phyloP scores from a whole-genome alignment of 164 flowering plant genomes.

The Nymphaea colorata region DNA sequence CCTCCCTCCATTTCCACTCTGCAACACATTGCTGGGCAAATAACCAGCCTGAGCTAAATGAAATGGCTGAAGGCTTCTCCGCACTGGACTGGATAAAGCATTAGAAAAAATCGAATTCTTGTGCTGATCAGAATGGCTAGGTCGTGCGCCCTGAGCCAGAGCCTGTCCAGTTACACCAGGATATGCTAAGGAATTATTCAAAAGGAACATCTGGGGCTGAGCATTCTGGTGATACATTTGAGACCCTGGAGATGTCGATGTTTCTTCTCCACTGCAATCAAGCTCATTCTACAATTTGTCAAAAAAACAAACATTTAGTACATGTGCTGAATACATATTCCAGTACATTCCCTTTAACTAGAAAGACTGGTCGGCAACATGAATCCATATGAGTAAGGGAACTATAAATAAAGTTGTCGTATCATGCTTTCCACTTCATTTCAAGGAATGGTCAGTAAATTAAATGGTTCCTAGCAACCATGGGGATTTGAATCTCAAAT shows the following conservation, averaged over 20 bases:
- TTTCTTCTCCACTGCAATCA: slow-evolving; percentile 54
- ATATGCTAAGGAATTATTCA: slow-evolving; percentile 19
- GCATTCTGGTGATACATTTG: slow-evolving; percentile 32
- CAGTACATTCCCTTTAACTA: too few relatives aligned
- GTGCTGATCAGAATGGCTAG: slow-evolving; percentile 38
- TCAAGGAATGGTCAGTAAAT: too few relatives aligned
- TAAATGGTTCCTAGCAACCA: too few relatives aligned
- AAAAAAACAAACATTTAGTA: too few relatives aligned
- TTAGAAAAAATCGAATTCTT: slow-evolving; percentile 59
- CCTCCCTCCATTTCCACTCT: slow-evolving; percentile 16
- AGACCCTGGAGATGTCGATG: slow-evolving; percentile 43
- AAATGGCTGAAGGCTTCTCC: slow-evolving; percentile 53
- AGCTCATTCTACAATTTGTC: slow-evolving; percentile 49
- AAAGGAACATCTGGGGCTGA: slow-evolving; percentile 13
- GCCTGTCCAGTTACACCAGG: slow-evolving; percentile 33
- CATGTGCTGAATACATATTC: too few relatives aligned
- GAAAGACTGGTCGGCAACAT: too few relatives aligned
- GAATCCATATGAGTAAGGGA: too few relatives aligned
- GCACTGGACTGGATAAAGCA: slow-evolving; percentile 67
- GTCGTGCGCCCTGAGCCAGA: slow-evolving; percentile 29
- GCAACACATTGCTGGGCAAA: slow-evolving; percentile 17
- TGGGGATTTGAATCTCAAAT: too few relatives aligned
- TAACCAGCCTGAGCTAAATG: slow-evolving; percentile 37
- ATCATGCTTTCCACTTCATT: too few relatives aligned
- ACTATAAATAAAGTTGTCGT: too few relatives aligned